A percentile compares a stretch with the other conserved stretches of the same genome.
These are phyloP conservation scores for Cyberlindnera suaveolens DNA, from an alignment of 805 yeast genomes.

Conservation along the genomic window DNA sequence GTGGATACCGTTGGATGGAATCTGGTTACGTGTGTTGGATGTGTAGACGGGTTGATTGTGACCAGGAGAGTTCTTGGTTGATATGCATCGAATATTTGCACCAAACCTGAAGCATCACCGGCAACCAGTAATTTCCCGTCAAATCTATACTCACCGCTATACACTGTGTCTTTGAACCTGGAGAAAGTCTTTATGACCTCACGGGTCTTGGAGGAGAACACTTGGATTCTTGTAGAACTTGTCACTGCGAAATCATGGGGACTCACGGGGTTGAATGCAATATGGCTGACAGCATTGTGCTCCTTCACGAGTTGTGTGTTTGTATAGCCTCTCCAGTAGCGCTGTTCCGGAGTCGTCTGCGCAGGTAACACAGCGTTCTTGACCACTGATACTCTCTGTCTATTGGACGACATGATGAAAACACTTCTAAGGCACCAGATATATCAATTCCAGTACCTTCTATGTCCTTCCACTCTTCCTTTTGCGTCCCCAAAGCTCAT, in stretches of 20 bases:
- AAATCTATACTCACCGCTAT: constrained; percentile 81
- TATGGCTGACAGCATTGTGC: constrained; percentile 84
- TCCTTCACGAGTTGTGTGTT: constrained; percentile 90
- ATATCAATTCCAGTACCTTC: too few relatives aligned
- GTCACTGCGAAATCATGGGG: constrained; percentile 95
- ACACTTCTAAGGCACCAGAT: not conserved
- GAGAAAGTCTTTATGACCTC: constrained; percentile 82
- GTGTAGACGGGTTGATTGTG: constrained; percentile 73
- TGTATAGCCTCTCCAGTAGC: constrained; percentile 86
- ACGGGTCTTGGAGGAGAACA: constrained; percentile 89
- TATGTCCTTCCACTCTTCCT: too few relatives aligned
- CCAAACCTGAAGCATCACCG: constrained; percentile 91
- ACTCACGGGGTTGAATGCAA: constrained; percentile 76
- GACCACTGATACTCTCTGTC: constrained; percentile 57
- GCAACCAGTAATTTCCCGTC: constrained; percentile 92
- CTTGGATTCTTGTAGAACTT: constrained; percentile 84
- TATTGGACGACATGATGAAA: constrained; percentile 60
- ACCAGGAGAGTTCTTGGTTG: constrained; percentile 76
- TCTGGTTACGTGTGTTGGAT: constrained; percentile 90
- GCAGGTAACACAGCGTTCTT: constrained; percentile 76
- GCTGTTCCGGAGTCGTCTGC: constrained; percentile 84
- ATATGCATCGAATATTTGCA: constrained; percentile 81
- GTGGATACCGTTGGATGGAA: constrained; percentile 77
- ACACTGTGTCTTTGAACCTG: constrained; percentile 87
- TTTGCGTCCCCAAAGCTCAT: not conserved